Evolutionary conservation across 2,329 filamentous ascomycete genomes (phyloP), one percentile per base, ranked within the genome.

Genomic region (Sclerotinia minor): DNA sequence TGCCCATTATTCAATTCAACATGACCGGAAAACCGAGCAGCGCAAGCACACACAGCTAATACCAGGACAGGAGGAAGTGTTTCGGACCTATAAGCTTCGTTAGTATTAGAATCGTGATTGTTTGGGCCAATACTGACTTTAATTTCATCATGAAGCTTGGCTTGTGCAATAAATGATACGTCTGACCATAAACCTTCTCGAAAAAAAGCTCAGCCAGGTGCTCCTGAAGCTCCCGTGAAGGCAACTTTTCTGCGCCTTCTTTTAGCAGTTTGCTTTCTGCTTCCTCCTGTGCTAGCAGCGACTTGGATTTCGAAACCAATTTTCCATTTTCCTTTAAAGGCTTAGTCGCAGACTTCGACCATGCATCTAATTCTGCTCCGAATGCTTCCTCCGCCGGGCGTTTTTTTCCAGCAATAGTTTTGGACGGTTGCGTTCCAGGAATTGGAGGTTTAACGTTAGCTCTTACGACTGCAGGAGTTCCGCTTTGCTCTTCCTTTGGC

Each of bases 151-250:
- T 97, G 77, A 96, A 98, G 77, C 94, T 98, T 49, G 95, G 94
- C 77, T 97, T 98, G 79, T 99, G 95, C 13, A 99, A 85, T 26
- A 99, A 82, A 71, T 96, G 91, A 77, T 98, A 99, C 45, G 92
- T 92, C 77, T 98, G 95, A 11, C 95, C 95, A 76, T 99, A 98
- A 0, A 98, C 86, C 75, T 91, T 94, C 75, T 98, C 94, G 76
- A 98, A 99, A 77, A 96, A 99, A 0, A 97, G 88, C 75, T 98
- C 94, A 24, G 94, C 89, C 7, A 99, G 83, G 79, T 98, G 94
- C 76, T 97, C 91, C 77, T 98, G 95, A 17, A 97, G 87, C 52
- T 97, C 94, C 76, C 90, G 89, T 0, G 92, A 83, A 0, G 95
- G 95, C 19, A 99, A 80, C 67, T 89, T 89, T 71, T 96, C 93